phyloP scores from a whole-genome alignment of 2,329 filamentous ascomycete species.

The Sordariomycetes sp. region DNA sequence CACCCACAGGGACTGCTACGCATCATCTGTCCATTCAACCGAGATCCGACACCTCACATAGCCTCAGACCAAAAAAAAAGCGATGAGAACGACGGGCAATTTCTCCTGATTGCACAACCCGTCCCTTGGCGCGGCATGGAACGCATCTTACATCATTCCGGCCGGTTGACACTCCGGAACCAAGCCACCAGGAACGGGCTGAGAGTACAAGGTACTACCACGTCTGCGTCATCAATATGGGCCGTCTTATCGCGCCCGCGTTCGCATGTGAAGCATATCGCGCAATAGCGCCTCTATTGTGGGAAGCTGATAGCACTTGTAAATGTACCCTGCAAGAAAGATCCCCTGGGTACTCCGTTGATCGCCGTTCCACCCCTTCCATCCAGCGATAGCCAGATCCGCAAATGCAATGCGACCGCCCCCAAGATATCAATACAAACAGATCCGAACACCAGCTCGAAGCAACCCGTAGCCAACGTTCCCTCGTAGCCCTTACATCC shows the following conservation, averaged over 20 bases:
- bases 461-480: not conserved
- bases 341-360: too few relatives aligned
- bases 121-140: not conserved
- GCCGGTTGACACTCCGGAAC: not conserved
- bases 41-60: too few relatives aligned
- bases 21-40: too few relatives aligned
- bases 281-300: not conserved
- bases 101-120: not conserved
- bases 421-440: not conserved
- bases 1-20: too few relatives aligned
- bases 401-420: too few relatives aligned
- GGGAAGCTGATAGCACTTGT: too few relatives aligned
- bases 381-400: too few relatives aligned
- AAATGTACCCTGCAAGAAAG: too few relatives aligned
- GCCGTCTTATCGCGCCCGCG: not conserved
- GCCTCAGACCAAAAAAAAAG: too few relatives aligned
- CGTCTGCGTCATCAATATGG: not conserved
- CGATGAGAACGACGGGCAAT: not conserved
- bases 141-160: not conserved
- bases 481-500: slow-evolving; percentile 33
- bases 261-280: not conserved
- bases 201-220: not conserved
- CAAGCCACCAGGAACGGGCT: not conserved
- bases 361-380: too few relatives aligned
- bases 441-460: not conserved